Percentiles rank a stretch among this genome's conserved stretches.
These are phyloP conservation scores for Cordyceps militaris DNA, from an alignment of 2,329 filamentous ascomycete genomes.

Conservation along the genomic window DNA sequence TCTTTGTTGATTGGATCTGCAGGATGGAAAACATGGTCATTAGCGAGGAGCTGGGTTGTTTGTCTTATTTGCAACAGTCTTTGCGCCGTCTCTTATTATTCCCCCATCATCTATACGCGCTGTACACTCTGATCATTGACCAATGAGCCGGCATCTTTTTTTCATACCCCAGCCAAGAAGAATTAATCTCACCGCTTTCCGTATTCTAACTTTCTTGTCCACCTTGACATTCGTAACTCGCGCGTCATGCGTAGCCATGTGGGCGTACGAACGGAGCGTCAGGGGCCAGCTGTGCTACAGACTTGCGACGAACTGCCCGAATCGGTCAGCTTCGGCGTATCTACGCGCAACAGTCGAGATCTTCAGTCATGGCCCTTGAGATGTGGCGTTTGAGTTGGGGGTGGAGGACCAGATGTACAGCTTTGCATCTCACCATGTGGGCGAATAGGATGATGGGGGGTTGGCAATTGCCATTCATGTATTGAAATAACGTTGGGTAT, in stretches of 20 bases:
- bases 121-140: background rate
- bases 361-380: too few relatives aligned
- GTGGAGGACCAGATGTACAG: too few relatives aligned
- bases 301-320: background rate
- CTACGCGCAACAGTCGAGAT: too few relatives aligned
- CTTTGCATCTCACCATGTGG: background rate
- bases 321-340: too few relatives aligned
- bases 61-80: background rate
- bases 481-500: slow-evolving; percentile 5
- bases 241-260: too few relatives aligned
- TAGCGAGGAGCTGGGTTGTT: background rate
- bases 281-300: background rate
- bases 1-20: background rate
- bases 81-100: background rate
- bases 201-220: background rate
- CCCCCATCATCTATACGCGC: background rate
- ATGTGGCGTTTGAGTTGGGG: too few relatives aligned
- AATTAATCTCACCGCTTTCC: background rate
- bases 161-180: background rate
- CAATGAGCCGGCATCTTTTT: background rate
- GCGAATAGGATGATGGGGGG: background rate
- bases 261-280: background rate
- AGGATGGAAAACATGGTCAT: slow-evolving; percentile 2
- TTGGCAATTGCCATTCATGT: slow-evolving; percentile 2
- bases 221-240: background rate